A percentile compares a stretch with the other conserved stretches of the same genome.
phyloP scores from a whole-genome alignment of 345 rosid genomes.

The Eucalyptus polybractea region DNA sequence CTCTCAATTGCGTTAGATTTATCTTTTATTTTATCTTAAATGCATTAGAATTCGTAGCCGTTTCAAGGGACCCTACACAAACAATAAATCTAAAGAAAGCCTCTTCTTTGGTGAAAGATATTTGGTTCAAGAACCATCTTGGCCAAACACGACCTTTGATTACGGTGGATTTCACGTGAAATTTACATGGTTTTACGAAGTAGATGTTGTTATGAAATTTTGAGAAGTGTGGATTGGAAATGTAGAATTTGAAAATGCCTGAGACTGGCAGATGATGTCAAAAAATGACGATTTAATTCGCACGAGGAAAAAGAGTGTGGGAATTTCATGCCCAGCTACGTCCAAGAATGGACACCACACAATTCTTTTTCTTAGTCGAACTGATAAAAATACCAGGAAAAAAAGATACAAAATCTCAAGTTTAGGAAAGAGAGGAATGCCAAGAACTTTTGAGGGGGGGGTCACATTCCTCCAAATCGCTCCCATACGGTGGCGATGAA shows the following conservation, averaged over 20 bases:
- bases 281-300: not conserved
- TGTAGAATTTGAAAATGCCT: not conserved
- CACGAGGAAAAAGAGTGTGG: not conserved
- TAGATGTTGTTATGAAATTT: too few species aligned
- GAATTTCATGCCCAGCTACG: not conserved
- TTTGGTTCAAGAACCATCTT: too few species aligned
- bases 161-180: not conserved
- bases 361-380: not conserved
- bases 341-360: not conserved
- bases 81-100: too few species aligned
- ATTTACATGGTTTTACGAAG: not conserved
- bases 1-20: too few species aligned
- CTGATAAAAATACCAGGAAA: too few species aligned
- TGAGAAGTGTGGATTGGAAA: not conserved
- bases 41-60: too few species aligned
- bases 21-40: too few species aligned
- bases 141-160: not conserved
- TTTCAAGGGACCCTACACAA: too few species aligned
- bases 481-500: slow-evolving; percentile 56
- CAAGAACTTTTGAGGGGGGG: not conserved
- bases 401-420: not conserved
- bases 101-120: too few species aligned
- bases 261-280: not conserved
- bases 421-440: not conserved
- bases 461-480: slow-evolving; percentile 1